Percentiles rank a stretch among this genome's conserved stretches.
Conservation (phyloP, 176 grass and related monocot species). For the Aegilops speltoides region DNA sequence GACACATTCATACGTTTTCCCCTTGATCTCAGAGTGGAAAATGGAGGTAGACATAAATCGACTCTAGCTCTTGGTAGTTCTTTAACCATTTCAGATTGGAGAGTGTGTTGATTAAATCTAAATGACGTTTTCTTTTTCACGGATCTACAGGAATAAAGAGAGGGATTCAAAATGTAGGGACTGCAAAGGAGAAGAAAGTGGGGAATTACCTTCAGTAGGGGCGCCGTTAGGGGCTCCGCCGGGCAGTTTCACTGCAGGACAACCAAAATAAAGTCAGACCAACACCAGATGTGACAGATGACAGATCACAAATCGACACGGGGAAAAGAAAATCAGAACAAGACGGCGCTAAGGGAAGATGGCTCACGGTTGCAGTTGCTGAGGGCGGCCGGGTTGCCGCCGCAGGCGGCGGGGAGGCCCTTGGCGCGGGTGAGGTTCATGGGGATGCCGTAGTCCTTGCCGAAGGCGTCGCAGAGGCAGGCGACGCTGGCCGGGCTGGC, state of each 20-base stretch:
- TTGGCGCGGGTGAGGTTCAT: slow-evolving; percentile 61
- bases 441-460: slow-evolving; percentile 9
- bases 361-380: slow-evolving; percentile 56
- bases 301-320: background rate
- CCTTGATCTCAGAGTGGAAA: background rate
- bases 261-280: background rate
- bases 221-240: background rate
- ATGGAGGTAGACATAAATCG: background rate
- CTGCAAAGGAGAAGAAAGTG: background rate
- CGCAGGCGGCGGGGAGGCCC: slow-evolving; percentile 55
- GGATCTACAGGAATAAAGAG: background rate
- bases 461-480: slow-evolving; percentile 51
- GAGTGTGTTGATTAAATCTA: background rate
- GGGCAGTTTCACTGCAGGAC: slow-evolving; percentile 38
- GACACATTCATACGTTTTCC: background rate
- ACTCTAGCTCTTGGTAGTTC: background rate
- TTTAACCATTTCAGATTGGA: background rate
- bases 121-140: background rate
- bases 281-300: background rate
- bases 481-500: slow-evolving; percentile 31
- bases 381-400: slow-evolving; percentile 35
- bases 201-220: slow-evolving; percentile 30
- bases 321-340: background rate
- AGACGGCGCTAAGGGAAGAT: background rate
- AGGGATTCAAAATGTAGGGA: background rate